phyloP scores from a whole-genome alignment of 2,329 filamentous ascomycete genomes.

The Pestalotiopsis sp. region DNA sequence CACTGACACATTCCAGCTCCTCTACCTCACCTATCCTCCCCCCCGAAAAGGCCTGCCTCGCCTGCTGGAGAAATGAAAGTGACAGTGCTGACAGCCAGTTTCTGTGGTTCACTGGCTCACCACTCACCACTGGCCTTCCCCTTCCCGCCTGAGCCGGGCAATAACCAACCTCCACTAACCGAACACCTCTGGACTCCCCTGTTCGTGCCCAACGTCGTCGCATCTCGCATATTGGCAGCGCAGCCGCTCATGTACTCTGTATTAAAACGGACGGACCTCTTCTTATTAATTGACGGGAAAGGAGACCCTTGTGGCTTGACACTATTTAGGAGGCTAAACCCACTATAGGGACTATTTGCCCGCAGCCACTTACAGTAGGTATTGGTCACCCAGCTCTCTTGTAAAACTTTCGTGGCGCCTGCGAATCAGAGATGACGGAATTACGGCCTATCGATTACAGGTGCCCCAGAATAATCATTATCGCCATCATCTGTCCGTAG shows the following conservation, averaged over 20 bases:
- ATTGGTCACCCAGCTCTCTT: too few species aligned
- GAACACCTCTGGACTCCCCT: background rate
- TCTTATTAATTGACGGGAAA: background rate
- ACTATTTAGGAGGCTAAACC: background rate
- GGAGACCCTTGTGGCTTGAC: background rate
- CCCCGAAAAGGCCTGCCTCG: too few species aligned
- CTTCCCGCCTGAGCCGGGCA: background rate
- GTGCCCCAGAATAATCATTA: constrained; percentile 7
- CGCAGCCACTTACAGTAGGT: too few species aligned
- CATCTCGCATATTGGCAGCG: background rate
- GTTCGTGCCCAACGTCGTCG: background rate
- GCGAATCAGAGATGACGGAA: background rate
- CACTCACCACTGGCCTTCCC: background rate
- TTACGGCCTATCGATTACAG: constrained; percentile 5
- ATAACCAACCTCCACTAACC: background rate
- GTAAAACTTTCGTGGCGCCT: background rate
- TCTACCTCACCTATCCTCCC: too few species aligned
- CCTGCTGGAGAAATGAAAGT: background rate
- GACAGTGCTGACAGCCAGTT: background rate
- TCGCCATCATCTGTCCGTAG: background rate
- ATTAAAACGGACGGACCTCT: background rate
- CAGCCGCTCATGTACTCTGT: background rate
- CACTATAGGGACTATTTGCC: background rate
- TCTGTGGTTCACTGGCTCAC: background rate
- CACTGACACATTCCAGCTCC: too few species aligned